Conservation (phyloP, 306 rosid genomes). For the Vigna angularis region DNA sequence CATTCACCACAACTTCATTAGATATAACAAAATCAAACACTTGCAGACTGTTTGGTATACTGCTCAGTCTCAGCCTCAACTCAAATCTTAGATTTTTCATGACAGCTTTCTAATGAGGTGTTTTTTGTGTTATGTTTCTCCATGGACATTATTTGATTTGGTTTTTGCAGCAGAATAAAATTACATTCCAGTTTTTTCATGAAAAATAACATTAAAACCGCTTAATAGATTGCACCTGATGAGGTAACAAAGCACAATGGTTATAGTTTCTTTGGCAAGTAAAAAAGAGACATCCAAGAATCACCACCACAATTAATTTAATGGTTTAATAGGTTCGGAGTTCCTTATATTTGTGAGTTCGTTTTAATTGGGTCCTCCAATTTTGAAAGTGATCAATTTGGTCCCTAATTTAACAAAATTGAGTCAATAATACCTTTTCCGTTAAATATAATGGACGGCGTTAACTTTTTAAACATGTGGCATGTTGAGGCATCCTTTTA, state of each 20-base stretch:
- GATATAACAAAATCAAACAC: conserved; percentile 9
- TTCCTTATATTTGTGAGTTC: no score
- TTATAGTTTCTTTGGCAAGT: background rate
- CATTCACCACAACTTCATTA: conserved; percentile 34
- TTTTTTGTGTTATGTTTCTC: background rate
- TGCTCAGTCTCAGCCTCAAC: conserved; percentile 12
- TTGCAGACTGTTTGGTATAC: background rate
- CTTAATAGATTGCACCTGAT: no score
- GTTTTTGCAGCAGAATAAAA: background rate
- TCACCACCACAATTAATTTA: background rate
- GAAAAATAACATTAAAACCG: background rate
- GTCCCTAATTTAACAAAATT: no score
- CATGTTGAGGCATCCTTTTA: no score
- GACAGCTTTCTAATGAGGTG: background rate
- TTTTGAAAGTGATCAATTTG: no score
- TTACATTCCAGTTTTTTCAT: background rate
- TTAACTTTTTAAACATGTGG: no score
- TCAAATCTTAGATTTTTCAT: conserved; percentile 2
- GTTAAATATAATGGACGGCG: no score
- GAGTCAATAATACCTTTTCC: no score
- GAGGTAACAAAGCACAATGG: background rate
- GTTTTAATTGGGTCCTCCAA: no score
- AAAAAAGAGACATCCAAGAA: background rate
- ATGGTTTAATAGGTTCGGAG: no score
- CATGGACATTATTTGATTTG: background rate